Evolutionary conservation across 2,329 filamentous ascomycete genomes (phyloP).

Genomic region (Apiospora hydei): DNA sequence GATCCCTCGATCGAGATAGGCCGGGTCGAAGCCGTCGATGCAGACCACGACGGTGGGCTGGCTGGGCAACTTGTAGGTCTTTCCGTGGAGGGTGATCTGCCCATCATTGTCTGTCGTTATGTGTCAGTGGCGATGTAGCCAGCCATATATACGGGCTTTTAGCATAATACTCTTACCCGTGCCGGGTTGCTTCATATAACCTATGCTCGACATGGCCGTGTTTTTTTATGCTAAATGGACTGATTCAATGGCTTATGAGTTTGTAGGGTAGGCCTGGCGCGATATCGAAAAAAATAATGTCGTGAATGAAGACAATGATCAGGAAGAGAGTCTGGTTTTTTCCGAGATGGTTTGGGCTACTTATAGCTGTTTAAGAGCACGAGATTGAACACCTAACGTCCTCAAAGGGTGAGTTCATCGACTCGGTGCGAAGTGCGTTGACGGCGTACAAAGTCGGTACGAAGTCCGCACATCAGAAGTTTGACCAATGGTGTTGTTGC

Average conservation of each 20-base stretch:
- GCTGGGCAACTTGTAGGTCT: slow-evolving; percentile 27
- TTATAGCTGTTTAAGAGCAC: background rate
- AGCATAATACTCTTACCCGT: background rate
- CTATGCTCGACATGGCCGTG: background rate
- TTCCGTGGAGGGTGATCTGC: slow-evolving; percentile 24
- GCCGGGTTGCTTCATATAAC: background rate
- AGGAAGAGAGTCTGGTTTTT: background rate
- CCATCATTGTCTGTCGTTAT: background rate
- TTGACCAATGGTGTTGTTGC: background rate
- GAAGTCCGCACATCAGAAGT: background rate
- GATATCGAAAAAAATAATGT: background rate
- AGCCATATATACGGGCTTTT: too few species aligned
- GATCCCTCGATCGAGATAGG: slow-evolving; percentile 47
- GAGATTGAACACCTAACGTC: background rate
- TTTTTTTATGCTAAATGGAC: background rate
- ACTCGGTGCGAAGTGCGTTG: background rate
- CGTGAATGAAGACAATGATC: background rate
- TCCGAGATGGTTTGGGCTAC: background rate
- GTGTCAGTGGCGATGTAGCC: background rate
- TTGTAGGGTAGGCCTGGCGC: background rate
- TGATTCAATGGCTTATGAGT: background rate
- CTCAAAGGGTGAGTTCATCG: background rate
- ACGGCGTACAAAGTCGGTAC: background rate
- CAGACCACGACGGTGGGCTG: slow-evolving; percentile 49
- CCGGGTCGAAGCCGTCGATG: slow-evolving; percentile 52